Evolutionary conservation across 208 protist genomes (phyloP).

Genomic region (Spongospora subterranea): DNA sequence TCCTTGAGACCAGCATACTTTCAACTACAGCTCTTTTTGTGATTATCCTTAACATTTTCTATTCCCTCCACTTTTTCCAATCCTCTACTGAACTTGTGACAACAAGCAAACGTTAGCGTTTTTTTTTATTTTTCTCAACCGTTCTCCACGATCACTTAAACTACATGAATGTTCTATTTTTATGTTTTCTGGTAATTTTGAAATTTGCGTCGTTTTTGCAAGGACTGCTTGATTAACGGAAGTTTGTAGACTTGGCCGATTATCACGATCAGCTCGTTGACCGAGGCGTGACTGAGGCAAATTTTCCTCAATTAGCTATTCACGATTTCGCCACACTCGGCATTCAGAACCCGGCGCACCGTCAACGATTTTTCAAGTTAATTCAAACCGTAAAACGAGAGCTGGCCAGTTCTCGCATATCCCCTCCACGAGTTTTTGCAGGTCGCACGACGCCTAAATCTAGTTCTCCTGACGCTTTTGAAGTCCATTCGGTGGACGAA

Average conservation of each 20-base stretch:
- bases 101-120: too few relatives aligned
- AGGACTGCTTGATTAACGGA: background rate
- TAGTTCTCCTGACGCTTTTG: background rate
- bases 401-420: background rate
- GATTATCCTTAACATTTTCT: too few relatives aligned
- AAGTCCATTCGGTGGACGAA: conserved; percentile 24
- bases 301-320: conserved; percentile 7
- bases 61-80: too few relatives aligned
- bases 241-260: conserved; percentile 13
- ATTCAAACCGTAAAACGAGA: background rate
- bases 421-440: background rate
- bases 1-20: too few relatives aligned
- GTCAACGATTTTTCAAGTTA: background rate
- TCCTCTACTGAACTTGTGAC: too few relatives aligned
- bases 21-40: too few relatives aligned
- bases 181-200: too few relatives aligned
- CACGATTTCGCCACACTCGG: conserved; percentile 28
- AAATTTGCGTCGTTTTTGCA: too few relatives aligned
- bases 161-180: too few relatives aligned
- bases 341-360: conserved; percentile 4
- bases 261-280: conserved; percentile 52
- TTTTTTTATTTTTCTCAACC: too few relatives aligned
- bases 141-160: too few relatives aligned
- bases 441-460: background rate
- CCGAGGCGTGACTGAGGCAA: conserved; percentile 38